Evolutionary conservation across 2,329 filamentous ascomycete species (phyloP), one percentile per base, ranked within the genome.

Genomic region (Fusarium transvaalense): DNA sequence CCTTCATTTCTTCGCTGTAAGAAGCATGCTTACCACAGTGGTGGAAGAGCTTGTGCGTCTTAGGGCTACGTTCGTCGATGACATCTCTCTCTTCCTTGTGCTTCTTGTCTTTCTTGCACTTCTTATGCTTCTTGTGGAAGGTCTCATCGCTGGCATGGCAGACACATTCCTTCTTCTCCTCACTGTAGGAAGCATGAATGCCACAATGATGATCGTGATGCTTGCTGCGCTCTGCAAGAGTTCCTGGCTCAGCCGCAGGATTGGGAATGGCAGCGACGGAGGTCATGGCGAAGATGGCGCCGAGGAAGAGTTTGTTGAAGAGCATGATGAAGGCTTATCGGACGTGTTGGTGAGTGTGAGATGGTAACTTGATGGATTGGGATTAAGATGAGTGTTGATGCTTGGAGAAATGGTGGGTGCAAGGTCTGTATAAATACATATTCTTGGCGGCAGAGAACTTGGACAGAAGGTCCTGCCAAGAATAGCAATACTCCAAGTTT

Each of bases 1-100:
- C 43, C 17, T 29, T 51, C 39, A 50, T 62, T 3, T 32, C 6
- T 3, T 61, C 19, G 4, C 35, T 47, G 35, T 37, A 66, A 0
- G 62, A 66, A 29, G 63, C 63, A 8, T 66, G 50, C 5, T 42
- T 52, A n/a, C 62, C 63, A 4, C 63, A 66, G 32, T 66, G 48
- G 12, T 62, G 63, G 34, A 17, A 15, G 10, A 13, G 10, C 15
- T 37, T 27, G 13, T 21, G 32, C 32, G 37, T 38, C 46, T 50
- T 50, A 10, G 47, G 47, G 5, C 13, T 9, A 5, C 47, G 34
- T 17, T 50, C 32, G 13, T 38, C 47, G 1, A 50, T 15, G 3
- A 27, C 12, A 8, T 50, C 32, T 8, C 47, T 4, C 19, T 32
- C 43, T 34, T 12, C 8, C 12, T 48, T 25, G 3, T 17, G 31